Percentiles rank a stretch among this genome's conserved stretches.
Evolutionary conservation across 208 protist genomes (phyloP).

Genomic region (Porcisia hertigi): DNA sequence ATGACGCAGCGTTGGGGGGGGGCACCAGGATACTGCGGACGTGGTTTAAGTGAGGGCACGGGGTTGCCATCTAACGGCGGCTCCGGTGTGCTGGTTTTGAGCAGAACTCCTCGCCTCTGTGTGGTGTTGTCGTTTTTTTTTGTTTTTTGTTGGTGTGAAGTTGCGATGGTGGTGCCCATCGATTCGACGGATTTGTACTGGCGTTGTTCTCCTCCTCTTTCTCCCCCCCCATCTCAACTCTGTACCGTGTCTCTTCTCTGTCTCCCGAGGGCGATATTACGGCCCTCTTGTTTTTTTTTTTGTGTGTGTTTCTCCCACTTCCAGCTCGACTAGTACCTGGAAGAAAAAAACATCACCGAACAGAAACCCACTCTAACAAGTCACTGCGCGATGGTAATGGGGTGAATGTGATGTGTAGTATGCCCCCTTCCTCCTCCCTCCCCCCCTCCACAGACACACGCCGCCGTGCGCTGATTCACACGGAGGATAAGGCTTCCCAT

Average conservation of each 20-base stretch:
- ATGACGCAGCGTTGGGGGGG: neutral
- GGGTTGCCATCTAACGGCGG: neutral
- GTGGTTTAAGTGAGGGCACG: neutral
- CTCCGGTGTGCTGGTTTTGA: neutral
- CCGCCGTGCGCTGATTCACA: neutral
- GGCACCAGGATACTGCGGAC: neutral
- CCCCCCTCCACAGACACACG: no score
- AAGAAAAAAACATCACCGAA: neutral
- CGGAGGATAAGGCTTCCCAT: neutral
- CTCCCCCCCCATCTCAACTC: neutral
- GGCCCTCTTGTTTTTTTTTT: neutral
- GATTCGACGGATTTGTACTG: neutral
- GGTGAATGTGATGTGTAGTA: neutral
- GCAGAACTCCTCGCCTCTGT: neutral
- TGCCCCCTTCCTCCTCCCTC: neutral
- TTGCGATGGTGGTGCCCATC: neutral
- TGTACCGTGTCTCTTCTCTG: slow-evolving; percentile 7
- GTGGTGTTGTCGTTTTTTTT: neutral
- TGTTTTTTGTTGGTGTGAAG: neutral
- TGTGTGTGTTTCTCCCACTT: neutral
- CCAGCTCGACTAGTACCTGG: neutral
- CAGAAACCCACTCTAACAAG: neutral
- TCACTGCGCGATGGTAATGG: neutral
- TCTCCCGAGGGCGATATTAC: neutral
- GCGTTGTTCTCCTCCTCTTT: neutral